A percentile compares a stretch with the other conserved stretches of the same genome.
Conservation (phyloP, 371 early-diverging fungal genomes). For the Actinomucor elegans region DNA sequence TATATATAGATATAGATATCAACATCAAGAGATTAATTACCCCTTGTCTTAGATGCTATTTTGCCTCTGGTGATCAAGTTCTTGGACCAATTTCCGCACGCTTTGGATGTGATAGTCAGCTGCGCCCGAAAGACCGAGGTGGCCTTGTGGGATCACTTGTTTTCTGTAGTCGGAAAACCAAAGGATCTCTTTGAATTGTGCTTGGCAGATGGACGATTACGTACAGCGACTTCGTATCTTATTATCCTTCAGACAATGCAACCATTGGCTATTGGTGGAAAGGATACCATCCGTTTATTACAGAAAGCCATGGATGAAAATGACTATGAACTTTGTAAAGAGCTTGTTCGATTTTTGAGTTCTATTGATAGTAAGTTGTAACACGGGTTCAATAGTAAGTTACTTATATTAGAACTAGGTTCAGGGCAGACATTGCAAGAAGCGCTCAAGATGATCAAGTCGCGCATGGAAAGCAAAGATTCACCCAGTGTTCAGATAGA, state of each 20-base stretch:
- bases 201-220: constrained; percentile 63
- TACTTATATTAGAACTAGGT: constrained; percentile 15
- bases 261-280: constrained; percentile 62
- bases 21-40: too few relatives aligned
- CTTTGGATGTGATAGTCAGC: constrained; percentile 81
- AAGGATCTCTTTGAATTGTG: constrained; percentile 76
- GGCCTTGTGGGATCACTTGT: constrained; percentile 86
- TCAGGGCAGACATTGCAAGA: constrained; percentile 44
- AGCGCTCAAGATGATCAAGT: constrained; percentile 39
- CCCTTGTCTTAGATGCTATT: constrained; percentile 59
- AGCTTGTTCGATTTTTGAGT: constrained; percentile 78
- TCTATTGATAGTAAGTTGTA: constrained; percentile 71
- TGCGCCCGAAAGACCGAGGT: constrained; percentile 92
- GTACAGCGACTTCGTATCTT: constrained; percentile 84
- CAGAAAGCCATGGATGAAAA: constrained; percentile 73
- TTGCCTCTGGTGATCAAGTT: constrained; percentile 72
- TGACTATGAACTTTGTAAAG: constrained; percentile 81
- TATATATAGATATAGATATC: not conserved
- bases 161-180: constrained; percentile 78
- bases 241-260: constrained; percentile 86
- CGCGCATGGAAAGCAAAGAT: constrained; percentile 26
- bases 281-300: constrained; percentile 71
- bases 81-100: constrained; percentile 71
- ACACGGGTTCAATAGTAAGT: not conserved
- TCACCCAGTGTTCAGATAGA: constrained; percentile 34